These are phyloP conservation scores for Detonula confervacea DNA, from an alignment of 352 stramenopile genomes.

Conservation along the genomic window DNA sequence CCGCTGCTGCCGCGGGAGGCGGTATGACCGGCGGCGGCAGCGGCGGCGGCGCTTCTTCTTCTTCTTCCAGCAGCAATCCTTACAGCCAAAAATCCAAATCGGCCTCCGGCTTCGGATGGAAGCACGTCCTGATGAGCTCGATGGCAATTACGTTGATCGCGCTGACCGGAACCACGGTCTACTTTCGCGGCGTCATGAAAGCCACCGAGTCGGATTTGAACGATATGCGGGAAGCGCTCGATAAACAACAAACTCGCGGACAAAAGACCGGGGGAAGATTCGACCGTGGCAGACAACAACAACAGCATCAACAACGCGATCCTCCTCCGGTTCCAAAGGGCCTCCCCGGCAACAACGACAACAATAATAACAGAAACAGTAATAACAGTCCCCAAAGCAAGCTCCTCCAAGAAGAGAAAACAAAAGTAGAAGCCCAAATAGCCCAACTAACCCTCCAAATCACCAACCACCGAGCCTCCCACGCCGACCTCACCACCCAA, in stretches of 20 bases:
- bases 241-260: background rate
- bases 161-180: slow-evolving; percentile 2
- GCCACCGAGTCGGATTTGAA: background rate
- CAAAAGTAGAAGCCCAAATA: background rate
- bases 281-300: background rate
- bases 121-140: background rate
- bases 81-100: slow-evolving; percentile 3
- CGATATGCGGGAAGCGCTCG: background rate
- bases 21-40: background rate
- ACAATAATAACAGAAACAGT: too few species aligned
- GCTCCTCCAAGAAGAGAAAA: too few species aligned
- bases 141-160: background rate
- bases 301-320: background rate
- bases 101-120: background rate
- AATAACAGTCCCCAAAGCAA: too few species aligned
- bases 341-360: too few species aligned
- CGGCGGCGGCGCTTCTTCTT: background rate
- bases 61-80: background rate
- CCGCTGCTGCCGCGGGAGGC: too few species aligned
- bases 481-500: background rate
- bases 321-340: too few species aligned
- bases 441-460: background rate
- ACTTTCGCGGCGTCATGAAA: background rate
- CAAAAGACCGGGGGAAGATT: background rate
- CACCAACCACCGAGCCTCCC: background rate